Evolutionary conservation across 352 stramenopile species (phyloP).

Genomic region (Phytopythium kandeliae): DNA sequence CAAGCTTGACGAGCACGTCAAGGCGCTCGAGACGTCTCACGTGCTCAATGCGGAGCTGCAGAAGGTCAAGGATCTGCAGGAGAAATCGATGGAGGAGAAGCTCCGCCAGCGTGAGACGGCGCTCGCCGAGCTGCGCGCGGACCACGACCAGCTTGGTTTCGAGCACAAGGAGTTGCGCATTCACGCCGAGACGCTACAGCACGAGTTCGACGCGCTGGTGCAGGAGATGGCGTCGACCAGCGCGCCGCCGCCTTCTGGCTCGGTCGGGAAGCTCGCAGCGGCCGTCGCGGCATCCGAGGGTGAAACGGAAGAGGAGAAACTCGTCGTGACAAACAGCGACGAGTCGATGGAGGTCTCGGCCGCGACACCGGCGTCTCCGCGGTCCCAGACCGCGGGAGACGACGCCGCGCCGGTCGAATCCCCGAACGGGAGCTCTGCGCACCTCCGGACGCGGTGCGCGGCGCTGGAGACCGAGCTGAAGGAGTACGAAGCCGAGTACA

Average conservation of each 20-base stretch:
- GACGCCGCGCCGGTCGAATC: slow-evolving; percentile 1
- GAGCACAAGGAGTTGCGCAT: slow-evolving; percentile 80
- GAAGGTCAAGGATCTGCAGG: slow-evolving; percentile 60
- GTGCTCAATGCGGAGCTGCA: slow-evolving; percentile 57
- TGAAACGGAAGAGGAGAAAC: slow-evolving; percentile 17
- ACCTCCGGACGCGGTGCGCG: slow-evolving; percentile 43
- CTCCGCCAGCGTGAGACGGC: slow-evolving; percentile 55
- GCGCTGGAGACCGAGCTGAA: slow-evolving; percentile 53
- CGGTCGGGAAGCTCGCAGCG: slow-evolving; percentile 27
- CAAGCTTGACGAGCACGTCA: slow-evolving; percentile 54
- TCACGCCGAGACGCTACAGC: slow-evolving; percentile 71
- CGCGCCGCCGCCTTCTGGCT: slow-evolving; percentile 11
- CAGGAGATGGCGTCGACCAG: slow-evolving; percentile 41
- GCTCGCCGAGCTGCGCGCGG: slow-evolving; percentile 45
- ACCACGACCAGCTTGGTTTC: slow-evolving; percentile 76
- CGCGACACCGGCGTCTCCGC: background rate
- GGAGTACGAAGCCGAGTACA: slow-evolving; percentile 71
- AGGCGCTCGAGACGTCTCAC: slow-evolving; percentile 54
- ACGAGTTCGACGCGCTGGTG: slow-evolving; percentile 57
- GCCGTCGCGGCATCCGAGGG: slow-evolving; percentile 26
- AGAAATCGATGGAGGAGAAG: slow-evolving; percentile 60
- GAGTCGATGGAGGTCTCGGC: background rate
- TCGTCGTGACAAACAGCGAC: background rate
- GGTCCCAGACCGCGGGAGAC: slow-evolving; percentile 6
- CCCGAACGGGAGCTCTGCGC: slow-evolving; percentile 26